Percentiles rank a stretch among this genome's conserved stretches.
Conservation (phyloP, 2,329 filamentous ascomycete species). For the Polytolypa hystricis region DNA sequence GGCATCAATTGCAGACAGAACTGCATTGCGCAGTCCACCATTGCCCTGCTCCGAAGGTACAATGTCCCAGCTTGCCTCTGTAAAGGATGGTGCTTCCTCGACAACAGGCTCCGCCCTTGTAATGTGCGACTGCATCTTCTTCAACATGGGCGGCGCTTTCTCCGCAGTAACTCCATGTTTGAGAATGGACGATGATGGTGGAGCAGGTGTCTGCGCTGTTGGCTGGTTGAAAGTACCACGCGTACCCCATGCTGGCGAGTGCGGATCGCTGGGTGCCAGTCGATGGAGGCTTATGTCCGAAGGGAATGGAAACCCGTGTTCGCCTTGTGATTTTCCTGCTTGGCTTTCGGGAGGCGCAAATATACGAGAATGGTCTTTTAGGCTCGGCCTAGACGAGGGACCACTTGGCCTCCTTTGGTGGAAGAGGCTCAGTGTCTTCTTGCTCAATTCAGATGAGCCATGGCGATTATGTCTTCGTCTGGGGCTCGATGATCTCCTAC, state of each 20-base stretch:
- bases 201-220: constrained; percentile 58
- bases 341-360: not conserved
- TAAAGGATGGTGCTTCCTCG: too few species aligned
- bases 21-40: constrained; percentile 79
- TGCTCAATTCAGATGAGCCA: constrained; percentile 12
- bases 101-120: too few species aligned
- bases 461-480: constrained; percentile 6
- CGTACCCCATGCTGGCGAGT: constrained; percentile 65
- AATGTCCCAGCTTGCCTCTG: constrained; percentile 70
- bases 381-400: constrained; percentile 4
- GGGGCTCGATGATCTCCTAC: constrained; percentile 6
- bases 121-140: too few species aligned
- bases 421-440: constrained; percentile 24
- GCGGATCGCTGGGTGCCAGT: constrained; percentile 60
- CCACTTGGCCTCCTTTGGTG: constrained; percentile 17
- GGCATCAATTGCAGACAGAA: constrained; percentile 62
- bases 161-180: constrained; percentile 42
- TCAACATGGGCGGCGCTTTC: constrained; percentile 7
- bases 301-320: constrained; percentile 17
- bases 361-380: constrained; percentile 4
- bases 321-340: not conserved
- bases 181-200: constrained; percentile 65
- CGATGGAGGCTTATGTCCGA: constrained; percentile 30
- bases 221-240: constrained; percentile 62
- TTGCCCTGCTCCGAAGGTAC: constrained; percentile 84